Base-by-base conservation (phyloP, 495 filamentous ascomycete species). In the Poronia punctata region DNA sequence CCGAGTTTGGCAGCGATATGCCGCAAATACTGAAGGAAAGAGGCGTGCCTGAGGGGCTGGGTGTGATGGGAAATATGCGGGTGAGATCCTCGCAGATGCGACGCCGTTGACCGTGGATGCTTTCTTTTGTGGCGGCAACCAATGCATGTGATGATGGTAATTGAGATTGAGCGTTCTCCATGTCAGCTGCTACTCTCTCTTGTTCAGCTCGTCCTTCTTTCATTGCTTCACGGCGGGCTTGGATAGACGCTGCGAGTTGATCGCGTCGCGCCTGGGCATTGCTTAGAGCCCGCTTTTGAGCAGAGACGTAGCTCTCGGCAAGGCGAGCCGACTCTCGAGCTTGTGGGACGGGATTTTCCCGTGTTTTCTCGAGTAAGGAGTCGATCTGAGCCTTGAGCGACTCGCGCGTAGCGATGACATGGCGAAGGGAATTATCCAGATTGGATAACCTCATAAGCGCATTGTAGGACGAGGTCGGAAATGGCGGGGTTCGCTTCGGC, bases 381-480 rank as follows among this genome's bases (percentile, higher is more conserved):
- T 79, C 84, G 45, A 97, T 95, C 45, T 95, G 86, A 7, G 72
- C 58, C 7, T 86, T 75, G 7, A 98, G 62, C 35, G 72, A 74
- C 43, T 84, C 80, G 4, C 85, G 74, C 0, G 87, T 96, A 1
- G 76, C 72, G 1, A 95, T 59, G 4, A 89, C 88, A 53, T 98
- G 92, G 60, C 95, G 85, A 23, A 97, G 84, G 43, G 88, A 95
- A 52, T 88, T 84, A 44, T 95, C 88, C 25, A 98, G 67, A 38
- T 86, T 96, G 10, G 84, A 82, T 20, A 98, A 70, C 21, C 82
- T 78, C 83, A 95, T 93, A 30, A 98, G 65, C 1, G 85, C 79
- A 53, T 93, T 92, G 62, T 95, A 98, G 1, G 88, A 89, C 4
- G 88, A 86, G 1, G 86, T 92, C 0, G 64, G 46, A 11, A 66